phyloP scores from a whole-genome alignment of 176 grass and related monocot genomes.

The Dactylis glomerata region DNA sequence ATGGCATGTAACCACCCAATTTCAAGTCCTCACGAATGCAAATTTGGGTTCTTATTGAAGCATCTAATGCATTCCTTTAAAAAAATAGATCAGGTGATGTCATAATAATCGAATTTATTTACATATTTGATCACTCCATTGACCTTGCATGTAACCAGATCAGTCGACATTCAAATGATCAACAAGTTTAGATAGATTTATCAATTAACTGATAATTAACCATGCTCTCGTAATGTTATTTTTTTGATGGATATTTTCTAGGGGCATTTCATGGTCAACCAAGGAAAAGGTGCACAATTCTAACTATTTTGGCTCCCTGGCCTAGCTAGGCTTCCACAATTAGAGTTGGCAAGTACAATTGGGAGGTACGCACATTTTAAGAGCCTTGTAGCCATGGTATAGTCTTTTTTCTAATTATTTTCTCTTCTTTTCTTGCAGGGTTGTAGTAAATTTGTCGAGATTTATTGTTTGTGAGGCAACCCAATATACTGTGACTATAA shows the following conservation, averaged over 20 bases:
- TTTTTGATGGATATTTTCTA: not conserved
- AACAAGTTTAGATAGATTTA: too few species aligned
- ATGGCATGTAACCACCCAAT: too few species aligned
- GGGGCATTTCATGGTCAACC: conserved; percentile 69
- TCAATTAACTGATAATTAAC: not conserved
- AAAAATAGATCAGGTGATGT: too few species aligned
- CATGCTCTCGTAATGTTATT: not conserved
- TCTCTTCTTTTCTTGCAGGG: not conserved
- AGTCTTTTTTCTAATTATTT: not conserved
- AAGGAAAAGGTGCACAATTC: conserved; percentile 67
- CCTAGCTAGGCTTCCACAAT: conserved; percentile 64
- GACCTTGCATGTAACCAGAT: too few species aligned
- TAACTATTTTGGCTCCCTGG: conserved; percentile 72
- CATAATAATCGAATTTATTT: too few species aligned
- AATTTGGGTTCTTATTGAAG: too few species aligned
- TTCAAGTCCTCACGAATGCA: too few species aligned
- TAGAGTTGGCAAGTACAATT: conserved; percentile 54
- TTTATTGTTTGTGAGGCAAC: not conserved
- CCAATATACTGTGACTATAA: not conserved
- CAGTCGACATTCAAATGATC: too few species aligned
- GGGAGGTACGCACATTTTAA: conserved; percentile 74
- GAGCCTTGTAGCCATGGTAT: conserved; percentile 67
- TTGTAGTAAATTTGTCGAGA: not conserved
- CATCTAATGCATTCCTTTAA: too few species aligned
- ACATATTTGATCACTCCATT: too few species aligned